These are phyloP conservation scores for Phylloporus sp. DNA, from an alignment of 768 basidiomycete genomes.

Conservation along the genomic window DNA sequence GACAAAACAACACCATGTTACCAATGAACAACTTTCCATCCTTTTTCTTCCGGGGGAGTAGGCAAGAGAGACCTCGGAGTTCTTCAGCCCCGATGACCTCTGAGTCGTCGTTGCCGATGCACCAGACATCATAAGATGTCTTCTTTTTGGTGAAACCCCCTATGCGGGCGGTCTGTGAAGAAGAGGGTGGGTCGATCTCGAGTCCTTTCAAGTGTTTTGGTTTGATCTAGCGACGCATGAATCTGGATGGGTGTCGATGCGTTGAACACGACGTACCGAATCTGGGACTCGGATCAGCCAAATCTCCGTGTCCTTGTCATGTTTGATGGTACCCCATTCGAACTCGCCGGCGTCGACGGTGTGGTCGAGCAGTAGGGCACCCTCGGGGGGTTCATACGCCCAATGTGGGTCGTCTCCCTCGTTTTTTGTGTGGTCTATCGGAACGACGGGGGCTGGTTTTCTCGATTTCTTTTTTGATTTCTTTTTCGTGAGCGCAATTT, in stretches of 20 bases:
- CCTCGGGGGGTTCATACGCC: constrained; percentile 58
- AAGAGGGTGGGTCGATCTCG: constrained; percentile 42
- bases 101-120: constrained; percentile 41
- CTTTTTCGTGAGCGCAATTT: constrained; percentile 10
- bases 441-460: neutral
- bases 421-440: constrained; percentile 38
- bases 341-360: constrained; percentile 45
- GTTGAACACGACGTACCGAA: constrained; percentile 49
- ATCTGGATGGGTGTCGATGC: too few relatives aligned
- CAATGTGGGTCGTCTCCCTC: constrained; percentile 54
- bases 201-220: constrained; percentile 56
- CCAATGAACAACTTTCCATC: constrained; percentile 57
- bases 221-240: constrained; percentile 47
- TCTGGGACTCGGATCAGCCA: constrained; percentile 72
- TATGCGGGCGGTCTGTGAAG: constrained; percentile 39
- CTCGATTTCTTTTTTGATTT: constrained; percentile 14
- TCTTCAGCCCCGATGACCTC: constrained; percentile 55
- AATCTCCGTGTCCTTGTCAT: constrained; percentile 57
- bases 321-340: constrained; percentile 64
- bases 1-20: constrained; percentile 22
- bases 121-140: constrained; percentile 63
- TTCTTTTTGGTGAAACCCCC: constrained; percentile 54
- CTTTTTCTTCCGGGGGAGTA: constrained; percentile 62
- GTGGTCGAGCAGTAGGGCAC: constrained; percentile 46
- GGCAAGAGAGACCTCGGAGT: constrained; percentile 53